phyloP scores from a whole-genome alignment of 345 rosid genomes.

The Eucalyptus marginata region DNA sequence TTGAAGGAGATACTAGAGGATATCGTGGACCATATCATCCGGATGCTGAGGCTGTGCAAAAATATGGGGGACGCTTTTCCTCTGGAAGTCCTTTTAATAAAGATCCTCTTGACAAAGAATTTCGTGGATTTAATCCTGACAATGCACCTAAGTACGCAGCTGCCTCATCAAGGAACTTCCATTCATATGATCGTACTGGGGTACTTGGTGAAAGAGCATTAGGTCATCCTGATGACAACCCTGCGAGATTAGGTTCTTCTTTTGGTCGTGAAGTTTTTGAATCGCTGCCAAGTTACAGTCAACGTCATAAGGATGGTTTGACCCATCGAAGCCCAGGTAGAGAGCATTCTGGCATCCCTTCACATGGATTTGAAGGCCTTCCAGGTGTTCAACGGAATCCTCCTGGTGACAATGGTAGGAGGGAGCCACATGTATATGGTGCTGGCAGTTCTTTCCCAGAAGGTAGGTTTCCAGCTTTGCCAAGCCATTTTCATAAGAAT shows the following conservation, averaged over 20 bases:
- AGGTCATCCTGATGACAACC: conserved; percentile 19
- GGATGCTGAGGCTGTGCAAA: conserved; percentile 14
- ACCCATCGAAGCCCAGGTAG: conserved; percentile 45
- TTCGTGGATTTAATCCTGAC: conserved; percentile 23
- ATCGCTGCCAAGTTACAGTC: conserved; percentile 23
- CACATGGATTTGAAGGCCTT: conserved; percentile 23
- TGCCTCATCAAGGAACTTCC: conserved; percentile 30
- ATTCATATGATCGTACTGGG: conserved; percentile 17
- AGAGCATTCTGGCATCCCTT: conserved; percentile 23
- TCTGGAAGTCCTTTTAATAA: conserved; percentile 30
- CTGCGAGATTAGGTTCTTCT: conserved; percentile 22
- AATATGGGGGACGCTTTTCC: conserved; percentile 16
- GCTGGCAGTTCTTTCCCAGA: conserved; percentile 19
- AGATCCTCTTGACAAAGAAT: conserved; percentile 6
- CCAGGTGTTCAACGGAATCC: conserved; percentile 6
- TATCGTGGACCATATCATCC: conserved; percentile 21
- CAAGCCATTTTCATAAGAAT: conserved; percentile 25
- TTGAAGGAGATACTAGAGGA: conserved; percentile 34
- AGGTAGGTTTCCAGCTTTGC: conserved; percentile 24
- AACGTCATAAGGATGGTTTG: conserved; percentile 20
- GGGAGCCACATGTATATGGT: conserved; percentile 23
- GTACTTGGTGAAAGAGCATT: conserved; percentile 20
- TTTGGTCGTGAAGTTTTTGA: conserved; percentile 20
- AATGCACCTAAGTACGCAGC: conserved; percentile 11
- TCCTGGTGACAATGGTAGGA: conserved; percentile 25